Base-by-base conservation (phyloP, 2,329 filamentous ascomycete species). In the Karstenula rhodostoma region DNA sequence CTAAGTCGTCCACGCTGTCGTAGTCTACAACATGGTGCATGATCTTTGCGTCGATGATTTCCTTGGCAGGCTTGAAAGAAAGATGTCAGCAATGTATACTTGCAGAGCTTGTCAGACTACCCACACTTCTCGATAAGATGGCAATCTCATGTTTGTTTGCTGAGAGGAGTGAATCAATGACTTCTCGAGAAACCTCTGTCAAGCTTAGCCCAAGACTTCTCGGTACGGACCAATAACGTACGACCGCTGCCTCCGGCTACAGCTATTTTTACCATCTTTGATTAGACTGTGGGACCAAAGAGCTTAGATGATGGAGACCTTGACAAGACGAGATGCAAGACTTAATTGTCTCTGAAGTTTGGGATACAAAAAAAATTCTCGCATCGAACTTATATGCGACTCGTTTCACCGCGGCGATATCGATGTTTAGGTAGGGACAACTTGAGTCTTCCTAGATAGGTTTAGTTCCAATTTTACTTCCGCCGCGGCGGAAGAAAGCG, bases 141-240 rank as follows among this genome's bases (percentile, higher is more conserved):
- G 76, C 64, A 37, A 87, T 83, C 0, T 85, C 76, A 56, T 87
- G 85, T 58, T 80, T 84, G 15, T 77, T 74, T 8, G 74, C 71
- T 2, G 78, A 78, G 1, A 83, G 53, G 0, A 87, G 76, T 15
- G 72, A 80, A 58, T 86, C 83, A 23, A 86, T 68, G 15, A 87
- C 71, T 67, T 85, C 85, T 37, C 68, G 72, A 0, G 80, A 81
- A 49, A 87, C 79, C 54, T 83, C 84, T 86, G 7, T 3, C 8
- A 19, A 12, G 6, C 22, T 49, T 5, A 61, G 42, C 25, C 13
- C n/a, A 4, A 19, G 58, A 17, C 57, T 49, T 17, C 49, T 12
- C 27, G 17, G 43, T 23, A 23, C 59, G 29, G 10, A 53, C 40
- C 49, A 46, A 19, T n/a, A 9, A 66, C 78, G n/a, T 68, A 83